Conservation (phyloP, 108 stramenopile genomes). For the Hondaea fermentalgiana region DNA sequence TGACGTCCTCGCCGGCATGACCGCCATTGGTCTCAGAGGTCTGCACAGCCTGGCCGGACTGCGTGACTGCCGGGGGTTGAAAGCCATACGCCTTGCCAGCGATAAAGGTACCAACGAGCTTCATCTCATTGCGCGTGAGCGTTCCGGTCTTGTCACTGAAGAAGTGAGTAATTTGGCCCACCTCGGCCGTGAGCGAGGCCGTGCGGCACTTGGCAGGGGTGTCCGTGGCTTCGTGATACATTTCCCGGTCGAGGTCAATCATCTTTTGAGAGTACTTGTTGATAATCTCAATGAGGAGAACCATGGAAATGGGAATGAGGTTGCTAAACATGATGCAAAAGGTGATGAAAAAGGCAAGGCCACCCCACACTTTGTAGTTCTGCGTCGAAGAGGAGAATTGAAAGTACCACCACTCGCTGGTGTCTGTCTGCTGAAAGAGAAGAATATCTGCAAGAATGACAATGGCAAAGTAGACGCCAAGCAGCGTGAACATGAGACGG, state of each 20-base stretch:
- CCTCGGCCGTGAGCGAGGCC: slow-evolving; percentile 44
- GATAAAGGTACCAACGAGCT: slow-evolving; percentile 86
- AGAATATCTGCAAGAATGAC: slow-evolving; percentile 12
- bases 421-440: slow-evolving; percentile 25
- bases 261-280: slow-evolving; percentile 44
- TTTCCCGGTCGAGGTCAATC: slow-evolving; percentile 43
- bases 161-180: slow-evolving; percentile 41
- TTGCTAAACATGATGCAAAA: slow-evolving; percentile 67
- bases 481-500: slow-evolving; percentile 33
- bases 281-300: slow-evolving; percentile 55
- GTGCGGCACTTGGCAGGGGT: slow-evolving; percentile 44
- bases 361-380: slow-evolving; percentile 18
- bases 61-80: background rate
- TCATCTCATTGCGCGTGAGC: slow-evolving; percentile 92
- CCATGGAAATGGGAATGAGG: slow-evolving; percentile 57
- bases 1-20: too few species aligned
- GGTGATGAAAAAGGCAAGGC: slow-evolving; percentile 65
- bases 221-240: slow-evolving; percentile 51
- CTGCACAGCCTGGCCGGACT: background rate
- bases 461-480: slow-evolving; percentile 28
- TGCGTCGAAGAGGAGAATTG: background rate
- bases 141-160: slow-evolving; percentile 89
- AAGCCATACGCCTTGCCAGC: slow-evolving; percentile 71
- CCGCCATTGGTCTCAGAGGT: background rate
- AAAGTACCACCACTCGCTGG: slow-evolving; percentile 38